Evolutionary conservation across 345 rosid genomes (phyloP).

Genomic region (Viola odorata): DNA sequence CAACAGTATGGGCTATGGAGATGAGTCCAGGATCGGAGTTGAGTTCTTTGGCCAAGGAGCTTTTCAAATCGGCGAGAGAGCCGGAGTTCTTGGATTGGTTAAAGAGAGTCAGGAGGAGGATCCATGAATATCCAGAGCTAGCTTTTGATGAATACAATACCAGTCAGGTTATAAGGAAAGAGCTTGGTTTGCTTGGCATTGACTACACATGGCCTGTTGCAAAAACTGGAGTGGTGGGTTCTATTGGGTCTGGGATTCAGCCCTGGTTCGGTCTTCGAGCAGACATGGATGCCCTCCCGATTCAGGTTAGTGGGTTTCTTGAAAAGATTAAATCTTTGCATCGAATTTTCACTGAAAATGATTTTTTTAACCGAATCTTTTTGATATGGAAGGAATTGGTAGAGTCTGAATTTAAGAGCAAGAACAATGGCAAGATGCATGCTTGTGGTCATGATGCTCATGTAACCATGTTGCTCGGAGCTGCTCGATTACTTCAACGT

Average conservation of each 20-base stretch:
- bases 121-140: constrained; percentile 59
- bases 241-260: constrained; percentile 42
- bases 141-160: constrained; percentile 63
- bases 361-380: background rate
- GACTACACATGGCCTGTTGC: constrained; percentile 64
- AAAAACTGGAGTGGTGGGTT: constrained; percentile 55
- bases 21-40: background rate
- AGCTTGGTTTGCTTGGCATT: constrained; percentile 57
- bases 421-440: constrained; percentile 63
- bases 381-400: constrained; percentile 47
- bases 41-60: constrained; percentile 18
- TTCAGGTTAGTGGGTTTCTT: constrained; percentile 39
- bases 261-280: constrained; percentile 61
- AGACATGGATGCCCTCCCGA: constrained; percentile 74
- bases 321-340: background rate
- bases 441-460: constrained; percentile 78
- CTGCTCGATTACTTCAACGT: constrained; percentile 57
- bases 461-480: constrained; percentile 73
- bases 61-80: constrained; percentile 43
- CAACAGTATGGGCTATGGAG: background rate
- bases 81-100: constrained; percentile 56
- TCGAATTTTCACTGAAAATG: background rate
- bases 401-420: constrained; percentile 72
- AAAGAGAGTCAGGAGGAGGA: constrained; percentile 49
- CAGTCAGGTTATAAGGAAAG: constrained; percentile 44